Conservation (phyloP, 345 rosid species). For the Acer yangbiense region DNA sequence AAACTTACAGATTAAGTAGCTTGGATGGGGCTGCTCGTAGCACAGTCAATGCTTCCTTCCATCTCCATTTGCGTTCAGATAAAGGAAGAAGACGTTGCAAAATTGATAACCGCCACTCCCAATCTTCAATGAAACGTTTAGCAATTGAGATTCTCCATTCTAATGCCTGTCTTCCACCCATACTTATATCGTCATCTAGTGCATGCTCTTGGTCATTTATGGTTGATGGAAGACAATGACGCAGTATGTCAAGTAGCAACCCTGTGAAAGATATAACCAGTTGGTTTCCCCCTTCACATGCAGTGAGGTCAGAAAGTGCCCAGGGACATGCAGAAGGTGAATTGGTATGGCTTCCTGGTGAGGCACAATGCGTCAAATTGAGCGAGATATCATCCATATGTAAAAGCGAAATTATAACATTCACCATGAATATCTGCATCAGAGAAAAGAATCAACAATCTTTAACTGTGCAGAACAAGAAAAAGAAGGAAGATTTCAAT, state of each 20-base stretch:
- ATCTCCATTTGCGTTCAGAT: constrained; percentile 82
- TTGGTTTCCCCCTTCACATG: constrained; percentile 65
- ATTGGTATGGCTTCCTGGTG: constrained; percentile 52
- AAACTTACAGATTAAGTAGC: constrained; percentile 86
- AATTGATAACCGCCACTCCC: constrained; percentile 94
- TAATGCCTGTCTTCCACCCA: constrained; percentile 69
- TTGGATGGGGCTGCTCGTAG: constrained; percentile 92
- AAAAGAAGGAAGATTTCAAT: constrained; percentile 9
- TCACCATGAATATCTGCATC: constrained; percentile 93
- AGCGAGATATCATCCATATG: constrained; percentile 81
- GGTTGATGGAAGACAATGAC: constrained; percentile 63
- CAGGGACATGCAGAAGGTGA: constrained; percentile 38
- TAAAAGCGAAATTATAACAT: constrained; percentile 78
- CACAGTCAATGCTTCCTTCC: constrained; percentile 92
- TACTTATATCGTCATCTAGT: constrained; percentile 51
- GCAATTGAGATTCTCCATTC: constrained; percentile 87
- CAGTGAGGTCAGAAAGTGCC: constrained; percentile 45
- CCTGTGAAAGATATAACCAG: constrained; percentile 76
- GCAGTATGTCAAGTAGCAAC: constrained; percentile 69
- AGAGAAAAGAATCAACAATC: constrained; percentile 31
- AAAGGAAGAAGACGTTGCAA: constrained; percentile 91
- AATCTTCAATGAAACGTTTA: constrained; percentile 82
- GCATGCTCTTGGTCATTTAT: constrained; percentile 55
- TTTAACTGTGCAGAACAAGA: constrained; percentile 15
- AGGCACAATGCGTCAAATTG: constrained; percentile 57